phyloP scores from a whole-genome alignment of 1,139 yeast species.

The Candida tetrigidarum region DNA sequence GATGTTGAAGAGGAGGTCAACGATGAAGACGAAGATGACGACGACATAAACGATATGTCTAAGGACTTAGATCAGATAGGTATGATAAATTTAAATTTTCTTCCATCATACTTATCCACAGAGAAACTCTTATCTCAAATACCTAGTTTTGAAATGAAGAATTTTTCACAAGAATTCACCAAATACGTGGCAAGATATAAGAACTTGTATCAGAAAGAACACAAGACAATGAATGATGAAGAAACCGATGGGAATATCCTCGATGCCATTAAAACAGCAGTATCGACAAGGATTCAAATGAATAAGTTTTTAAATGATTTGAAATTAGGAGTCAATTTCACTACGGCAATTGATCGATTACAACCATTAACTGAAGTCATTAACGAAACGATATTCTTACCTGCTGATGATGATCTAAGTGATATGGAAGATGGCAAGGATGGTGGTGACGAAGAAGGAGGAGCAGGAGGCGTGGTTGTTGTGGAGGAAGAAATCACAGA shows the following conservation, averaged over 20 bases:
- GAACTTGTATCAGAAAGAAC: conserved; percentile 11
- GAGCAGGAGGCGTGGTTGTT: conserved; percentile 9
- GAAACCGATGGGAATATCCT: conserved; percentile 29
- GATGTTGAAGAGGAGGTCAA: background rate
- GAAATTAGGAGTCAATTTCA: conserved; percentile 53
- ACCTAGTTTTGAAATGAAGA: conserved; percentile 31
- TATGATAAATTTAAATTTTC: conserved; percentile 28
- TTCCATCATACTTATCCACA: conserved; percentile 14
- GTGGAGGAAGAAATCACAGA: conserved; percentile 39
- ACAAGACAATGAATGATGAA: conserved; percentile 25
- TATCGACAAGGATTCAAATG: conserved; percentile 51
- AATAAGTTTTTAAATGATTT: conserved; percentile 53
- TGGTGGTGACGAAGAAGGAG: conserved; percentile 26
- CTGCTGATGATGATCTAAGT: conserved; percentile 47
- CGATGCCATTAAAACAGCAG: conserved; percentile 41
- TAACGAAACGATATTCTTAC: conserved; percentile 52
- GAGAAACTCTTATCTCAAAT: conserved; percentile 24
- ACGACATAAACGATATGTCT: conserved; percentile 38
- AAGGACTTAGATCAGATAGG: conserved; percentile 53
- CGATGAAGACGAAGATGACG: conserved; percentile 1
- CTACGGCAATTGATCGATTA: conserved; percentile 58
- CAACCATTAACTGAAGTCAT: conserved; percentile 58
- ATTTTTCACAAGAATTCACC: conserved; percentile 34
- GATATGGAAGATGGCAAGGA: conserved; percentile 34
- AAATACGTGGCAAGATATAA: conserved; percentile 33